Percentiles rank a stretch among this genome's conserved stretches.
Evolutionary conservation across 1,284 basidiomycete species (phyloP).

Genomic region (Megacollybia platyphylla): DNA sequence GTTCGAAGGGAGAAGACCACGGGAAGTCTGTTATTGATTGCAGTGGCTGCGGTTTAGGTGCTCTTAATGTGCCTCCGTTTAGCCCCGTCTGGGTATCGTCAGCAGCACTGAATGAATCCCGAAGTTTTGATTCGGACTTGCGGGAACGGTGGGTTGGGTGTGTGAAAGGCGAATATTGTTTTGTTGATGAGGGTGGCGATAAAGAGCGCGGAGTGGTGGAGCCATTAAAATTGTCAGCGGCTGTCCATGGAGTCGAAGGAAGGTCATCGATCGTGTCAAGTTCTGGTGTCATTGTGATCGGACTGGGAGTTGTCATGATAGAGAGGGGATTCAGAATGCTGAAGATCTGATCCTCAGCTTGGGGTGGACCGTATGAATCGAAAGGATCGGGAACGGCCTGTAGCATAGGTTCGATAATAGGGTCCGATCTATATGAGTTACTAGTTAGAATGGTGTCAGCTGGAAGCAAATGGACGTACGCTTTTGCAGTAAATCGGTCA

Average conservation of each 20-base stretch:
- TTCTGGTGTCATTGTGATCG: slow-evolving; percentile 33
- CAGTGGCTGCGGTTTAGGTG: slow-evolving; percentile 12
- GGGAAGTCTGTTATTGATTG: slow-evolving; percentile 5
- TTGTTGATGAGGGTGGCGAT: slow-evolving; percentile 25
- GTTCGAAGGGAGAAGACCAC: slow-evolving; percentile 28
- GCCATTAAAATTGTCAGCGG: slow-evolving; percentile 15
- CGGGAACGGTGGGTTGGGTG: slow-evolving; percentile 18
- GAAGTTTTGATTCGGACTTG: slow-evolving; percentile 57
- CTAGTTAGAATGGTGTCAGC: slow-evolving; percentile 4
- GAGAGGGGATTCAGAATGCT: slow-evolving; percentile 79
- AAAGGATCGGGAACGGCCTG: slow-evolving; percentile 88
- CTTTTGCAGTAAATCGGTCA: slow-evolving; percentile 80
- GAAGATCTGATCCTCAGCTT: slow-evolving; percentile 85
- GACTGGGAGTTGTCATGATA: slow-evolving; percentile 45
- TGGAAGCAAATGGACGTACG: slow-evolving; percentile 34
- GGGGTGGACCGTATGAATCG: slow-evolving; percentile 81
- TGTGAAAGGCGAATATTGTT: neutral
- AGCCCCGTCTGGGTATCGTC: slow-evolving; percentile 25
- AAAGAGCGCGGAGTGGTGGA: slow-evolving; percentile 20
- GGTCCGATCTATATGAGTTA: slow-evolving; percentile 55
- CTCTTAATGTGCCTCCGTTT: slow-evolving; percentile 10
- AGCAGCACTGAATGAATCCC: slow-evolving; percentile 49
- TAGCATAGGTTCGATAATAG: slow-evolving; percentile 83
- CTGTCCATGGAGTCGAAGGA: slow-evolving; percentile 16
- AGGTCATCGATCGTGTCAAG: slow-evolving; percentile 17